phyloP scores from a whole-genome alignment of 1,284 basidiomycete genomes.

The Athelia psychrophila region DNA sequence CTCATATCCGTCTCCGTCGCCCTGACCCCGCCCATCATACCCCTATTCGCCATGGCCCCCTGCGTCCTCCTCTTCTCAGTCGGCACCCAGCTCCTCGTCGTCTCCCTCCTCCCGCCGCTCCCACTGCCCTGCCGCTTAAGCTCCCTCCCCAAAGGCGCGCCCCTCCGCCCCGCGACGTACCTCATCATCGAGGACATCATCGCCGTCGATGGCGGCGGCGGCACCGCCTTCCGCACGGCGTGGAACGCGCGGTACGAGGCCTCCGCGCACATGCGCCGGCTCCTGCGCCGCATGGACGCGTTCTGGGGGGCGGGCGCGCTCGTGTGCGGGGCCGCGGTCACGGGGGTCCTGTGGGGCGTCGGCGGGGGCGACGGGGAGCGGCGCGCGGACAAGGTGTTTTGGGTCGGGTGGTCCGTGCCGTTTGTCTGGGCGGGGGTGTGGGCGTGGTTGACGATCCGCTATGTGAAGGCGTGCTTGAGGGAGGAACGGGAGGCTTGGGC shows the following conservation, averaged over 20 bases:
- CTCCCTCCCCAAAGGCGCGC: conserved; percentile 24
- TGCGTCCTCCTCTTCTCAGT: conserved; percentile 25
- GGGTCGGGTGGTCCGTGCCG: background rate
- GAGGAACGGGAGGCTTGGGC: background rate
- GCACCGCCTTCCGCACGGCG: conserved; percentile 28
- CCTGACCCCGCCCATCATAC: conserved; percentile 18
- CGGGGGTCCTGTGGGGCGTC: background rate
- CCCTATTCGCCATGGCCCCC: conserved; percentile 28
- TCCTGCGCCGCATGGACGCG: conserved; percentile 10
- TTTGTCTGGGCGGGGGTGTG: background rate
- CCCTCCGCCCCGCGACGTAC: conserved; percentile 27
- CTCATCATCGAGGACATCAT: conserved; percentile 29
- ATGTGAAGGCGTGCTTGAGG: background rate
- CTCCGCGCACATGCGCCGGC: conserved; percentile 23
- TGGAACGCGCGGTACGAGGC: conserved; percentile 30
- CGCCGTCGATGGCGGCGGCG: conserved; percentile 30
- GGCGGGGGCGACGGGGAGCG: no score
- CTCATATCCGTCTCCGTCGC: background rate
- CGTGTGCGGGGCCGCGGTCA: background rate
- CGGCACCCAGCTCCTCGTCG: conserved; percentile 23
- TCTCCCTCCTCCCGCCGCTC: conserved; percentile 18
- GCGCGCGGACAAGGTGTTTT: no score
- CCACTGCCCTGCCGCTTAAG: conserved; percentile 28
- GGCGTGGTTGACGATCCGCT: background rate
- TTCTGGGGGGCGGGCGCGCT: conserved; percentile 1